Conservation (phyloP, 2,329 filamentous ascomycete species). For the Metarhizium rileyi region DNA sequence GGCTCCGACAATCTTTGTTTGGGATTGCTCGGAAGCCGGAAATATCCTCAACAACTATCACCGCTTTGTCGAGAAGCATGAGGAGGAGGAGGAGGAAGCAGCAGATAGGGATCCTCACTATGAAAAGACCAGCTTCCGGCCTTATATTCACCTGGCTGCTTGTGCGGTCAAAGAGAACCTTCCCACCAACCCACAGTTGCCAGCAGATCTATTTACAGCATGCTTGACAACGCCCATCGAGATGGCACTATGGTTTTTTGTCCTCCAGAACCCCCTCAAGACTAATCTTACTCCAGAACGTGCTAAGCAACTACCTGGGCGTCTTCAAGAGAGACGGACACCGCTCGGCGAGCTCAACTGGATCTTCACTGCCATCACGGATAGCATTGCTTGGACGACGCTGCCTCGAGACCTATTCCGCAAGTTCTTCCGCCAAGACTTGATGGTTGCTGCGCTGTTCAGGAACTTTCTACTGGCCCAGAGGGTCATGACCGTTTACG, state of each 20-base stretch:
- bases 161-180: conserved; percentile 86
- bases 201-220: conserved; percentile 90
- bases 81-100: conserved; percentile 74
- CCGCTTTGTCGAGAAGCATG: conserved; percentile 88
- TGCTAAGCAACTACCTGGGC: conserved; percentile 80
- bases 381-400: conserved; percentile 97
- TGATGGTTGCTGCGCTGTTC: conserved; percentile 98
- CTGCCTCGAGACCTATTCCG: conserved; percentile 84
- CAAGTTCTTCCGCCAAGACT: conserved; percentile 91
- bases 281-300: conserved; percentile 66
- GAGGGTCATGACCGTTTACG: conserved; percentile 90
- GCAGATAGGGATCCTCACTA: conserved; percentile 72
- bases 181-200: conserved; percentile 86
- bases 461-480: conserved; percentile 92
- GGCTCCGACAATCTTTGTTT: conserved; percentile 91
- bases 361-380: conserved; percentile 98
- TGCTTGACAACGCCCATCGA: conserved; percentile 96
- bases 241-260: conserved; percentile 94
- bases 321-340: conserved; percentile 84
- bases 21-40: conserved; percentile 93
- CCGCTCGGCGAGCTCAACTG: conserved; percentile 95
- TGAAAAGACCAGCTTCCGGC: conserved; percentile 60
- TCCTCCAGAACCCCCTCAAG: conserved; percentile 75
- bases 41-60: conserved; percentile 95
- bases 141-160: conserved; percentile 82